phyloP scores from a whole-genome alignment of 2,329 filamentous ascomycete species.

The Lasiodiplodia citricola region DNA sequence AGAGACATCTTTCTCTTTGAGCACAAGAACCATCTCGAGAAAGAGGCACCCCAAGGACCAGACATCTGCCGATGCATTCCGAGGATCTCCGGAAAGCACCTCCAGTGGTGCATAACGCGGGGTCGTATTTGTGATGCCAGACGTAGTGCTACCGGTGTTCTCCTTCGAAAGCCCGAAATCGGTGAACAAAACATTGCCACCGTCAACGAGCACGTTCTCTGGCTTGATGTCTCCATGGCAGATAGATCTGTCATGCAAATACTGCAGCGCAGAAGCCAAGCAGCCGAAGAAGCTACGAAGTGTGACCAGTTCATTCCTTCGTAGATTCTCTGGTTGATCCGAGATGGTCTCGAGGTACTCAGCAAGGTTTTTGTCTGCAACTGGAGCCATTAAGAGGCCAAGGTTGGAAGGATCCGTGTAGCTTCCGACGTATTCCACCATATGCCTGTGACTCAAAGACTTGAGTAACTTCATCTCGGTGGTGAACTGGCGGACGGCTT shows the following conservation, averaged over 20 bases:
- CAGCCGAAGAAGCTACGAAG: constrained; percentile 43
- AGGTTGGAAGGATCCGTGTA: constrained; percentile 40
- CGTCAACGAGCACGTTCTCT: constrained; percentile 33
- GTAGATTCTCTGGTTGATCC: background rate
- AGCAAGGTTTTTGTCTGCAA: constrained; percentile 44
- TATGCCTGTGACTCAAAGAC: constrained; percentile 36
- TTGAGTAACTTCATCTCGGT: constrained; percentile 38
- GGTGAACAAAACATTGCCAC: constrained; percentile 30
- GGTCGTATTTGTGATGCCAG: constrained; percentile 27
- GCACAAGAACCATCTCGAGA: constrained; percentile 33
- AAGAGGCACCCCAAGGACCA: constrained; percentile 35
- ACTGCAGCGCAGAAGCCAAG: constrained; percentile 37
- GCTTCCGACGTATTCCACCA: constrained; percentile 39
- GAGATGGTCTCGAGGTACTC: constrained; percentile 35
- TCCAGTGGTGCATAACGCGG: constrained; percentile 33
- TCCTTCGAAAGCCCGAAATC: constrained; percentile 36
- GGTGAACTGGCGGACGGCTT: constrained; percentile 34
- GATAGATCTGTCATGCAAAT: constrained; percentile 31
- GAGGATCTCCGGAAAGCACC: constrained; percentile 27
- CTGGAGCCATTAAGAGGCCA: constrained; percentile 41
- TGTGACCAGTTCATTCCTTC: constrained; percentile 20
- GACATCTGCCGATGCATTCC: constrained; percentile 32
- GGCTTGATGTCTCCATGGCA: constrained; percentile 36
- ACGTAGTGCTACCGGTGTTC: constrained; percentile 29
- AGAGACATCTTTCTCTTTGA: constrained; percentile 20